Conservation (phyloP, 345 rosid genomes). For the Psidium friedrichsthalianum region DNA sequence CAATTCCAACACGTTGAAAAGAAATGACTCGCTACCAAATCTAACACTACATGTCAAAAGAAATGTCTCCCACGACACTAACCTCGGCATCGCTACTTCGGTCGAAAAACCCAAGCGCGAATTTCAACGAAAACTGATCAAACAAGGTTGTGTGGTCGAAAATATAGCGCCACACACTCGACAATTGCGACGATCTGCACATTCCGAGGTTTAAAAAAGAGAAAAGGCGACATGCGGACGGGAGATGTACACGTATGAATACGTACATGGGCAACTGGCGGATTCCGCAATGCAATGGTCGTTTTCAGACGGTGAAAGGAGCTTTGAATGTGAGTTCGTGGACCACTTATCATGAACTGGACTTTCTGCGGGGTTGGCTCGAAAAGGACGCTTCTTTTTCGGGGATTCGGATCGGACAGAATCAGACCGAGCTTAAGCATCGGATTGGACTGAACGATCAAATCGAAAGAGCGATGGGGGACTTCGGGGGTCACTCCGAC, state of each 20-base stretch:
- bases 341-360: neutral
- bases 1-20: neutral
- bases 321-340: neutral
- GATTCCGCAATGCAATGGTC: neutral
- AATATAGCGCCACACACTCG: neutral
- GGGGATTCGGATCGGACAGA: too few relatives aligned
- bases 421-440: neutral
- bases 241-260: neutral
- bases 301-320: neutral
- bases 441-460: neutral
- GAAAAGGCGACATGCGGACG: neutral
- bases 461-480: neutral
- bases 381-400: neutral
- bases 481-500: neutral
- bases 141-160: neutral
- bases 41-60: neutral
- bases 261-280: neutral
- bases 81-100: neutral
- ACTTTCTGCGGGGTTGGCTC: neutral
- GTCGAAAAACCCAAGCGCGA: neutral
- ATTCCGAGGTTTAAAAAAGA: neutral
- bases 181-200: neutral
- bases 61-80: neutral
- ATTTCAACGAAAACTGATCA: neutral
- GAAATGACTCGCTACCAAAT: neutral